Conservation (phyloP, 495 filamentous ascomycete species). For the Copromyces sp. region DNA sequence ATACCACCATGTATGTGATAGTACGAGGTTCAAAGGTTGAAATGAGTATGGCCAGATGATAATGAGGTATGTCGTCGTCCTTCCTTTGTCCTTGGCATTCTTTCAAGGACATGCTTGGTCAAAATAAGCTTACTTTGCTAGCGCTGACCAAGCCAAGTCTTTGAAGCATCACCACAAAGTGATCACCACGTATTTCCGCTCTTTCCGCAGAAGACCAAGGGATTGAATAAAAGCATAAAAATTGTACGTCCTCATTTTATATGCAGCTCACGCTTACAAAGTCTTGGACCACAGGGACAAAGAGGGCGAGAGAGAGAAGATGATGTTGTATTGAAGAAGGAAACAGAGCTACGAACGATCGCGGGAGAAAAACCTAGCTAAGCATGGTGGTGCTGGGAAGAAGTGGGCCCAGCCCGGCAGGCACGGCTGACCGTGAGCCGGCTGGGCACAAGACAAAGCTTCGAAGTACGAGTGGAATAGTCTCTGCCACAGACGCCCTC, state of each 20-base stretch:
- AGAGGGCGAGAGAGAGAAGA: no score
- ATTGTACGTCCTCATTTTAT: no score
- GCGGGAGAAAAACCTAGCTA: no score
- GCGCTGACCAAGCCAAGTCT: background rate
- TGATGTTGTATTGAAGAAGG: no score
- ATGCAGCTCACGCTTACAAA: background rate
- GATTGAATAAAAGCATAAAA: no score
- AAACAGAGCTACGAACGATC: no score
- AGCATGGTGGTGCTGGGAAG: no score
- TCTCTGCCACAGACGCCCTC: no score
- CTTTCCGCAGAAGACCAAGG: background rate
- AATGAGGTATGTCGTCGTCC: background rate
- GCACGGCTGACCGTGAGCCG: no score
- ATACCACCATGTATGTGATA: background rate
- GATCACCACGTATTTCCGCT: background rate
- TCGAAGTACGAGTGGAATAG: background rate
- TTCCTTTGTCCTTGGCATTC: background rate
- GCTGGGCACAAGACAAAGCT: no score
- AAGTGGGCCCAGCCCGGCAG: no score
- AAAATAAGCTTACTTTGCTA: background rate
- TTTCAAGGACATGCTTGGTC: background rate
- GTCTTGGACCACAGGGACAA: no score
- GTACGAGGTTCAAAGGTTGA: background rate
- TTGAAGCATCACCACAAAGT: background rate
- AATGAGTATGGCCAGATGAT: background rate